Evolutionary conservation across 2,329 filamentous ascomycete genomes (phyloP).

Genomic region (Blumeria hordei): DNA sequence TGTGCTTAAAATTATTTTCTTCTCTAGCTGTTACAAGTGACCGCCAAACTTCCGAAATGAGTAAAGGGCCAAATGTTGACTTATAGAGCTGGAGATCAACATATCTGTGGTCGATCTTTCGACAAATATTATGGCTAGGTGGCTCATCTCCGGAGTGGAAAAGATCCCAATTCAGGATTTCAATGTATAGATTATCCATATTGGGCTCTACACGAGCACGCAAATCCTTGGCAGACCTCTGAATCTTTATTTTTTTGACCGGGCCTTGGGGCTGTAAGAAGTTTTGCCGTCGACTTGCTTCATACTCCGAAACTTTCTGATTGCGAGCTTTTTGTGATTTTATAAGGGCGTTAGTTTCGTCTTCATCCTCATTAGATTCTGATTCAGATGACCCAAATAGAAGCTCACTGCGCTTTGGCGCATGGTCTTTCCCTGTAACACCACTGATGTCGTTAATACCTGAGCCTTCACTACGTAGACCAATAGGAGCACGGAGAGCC

Average conservation of each 20-base stretch:
- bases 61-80: slow-evolving; percentile 67
- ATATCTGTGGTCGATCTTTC: slow-evolving; percentile 56
- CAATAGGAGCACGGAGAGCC: slow-evolving; percentile 27
- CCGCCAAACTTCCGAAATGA: slow-evolving; percentile 89
- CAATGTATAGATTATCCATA: slow-evolving; percentile 61
- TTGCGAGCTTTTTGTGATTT: slow-evolving; percentile 19
- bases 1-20: slow-evolving; percentile 55
- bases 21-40: slow-evolving; percentile 77
- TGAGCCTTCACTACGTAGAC: slow-evolving; percentile 53
- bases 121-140: slow-evolving; percentile 50
- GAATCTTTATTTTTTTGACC: slow-evolving; percentile 59
- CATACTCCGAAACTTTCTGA: slow-evolving; percentile 18
- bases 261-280: slow-evolving; percentile 36
- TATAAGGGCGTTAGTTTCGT: slow-evolving; percentile 23
- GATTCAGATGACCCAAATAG: slow-evolving; percentile 61
- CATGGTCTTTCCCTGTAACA: slow-evolving; percentile 55
- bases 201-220: slow-evolving; percentile 77
- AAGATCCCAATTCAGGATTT: slow-evolving; percentile 82
- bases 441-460: slow-evolving; percentile 48
- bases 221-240: slow-evolving; percentile 77
- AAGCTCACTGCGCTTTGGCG: slow-evolving; percentile 52
- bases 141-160: slow-evolving; percentile 77
- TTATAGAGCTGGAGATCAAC: slow-evolving; percentile 57
- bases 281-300: slow-evolving; percentile 21
- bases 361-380: slow-evolving; percentile 51